A percentile compares a stretch with the other conserved stretches of the same genome.
These are phyloP conservation scores for Venustampulla echinocandica DNA, from an alignment of 495 filamentous ascomycete genomes.

Conservation along the genomic window DNA sequence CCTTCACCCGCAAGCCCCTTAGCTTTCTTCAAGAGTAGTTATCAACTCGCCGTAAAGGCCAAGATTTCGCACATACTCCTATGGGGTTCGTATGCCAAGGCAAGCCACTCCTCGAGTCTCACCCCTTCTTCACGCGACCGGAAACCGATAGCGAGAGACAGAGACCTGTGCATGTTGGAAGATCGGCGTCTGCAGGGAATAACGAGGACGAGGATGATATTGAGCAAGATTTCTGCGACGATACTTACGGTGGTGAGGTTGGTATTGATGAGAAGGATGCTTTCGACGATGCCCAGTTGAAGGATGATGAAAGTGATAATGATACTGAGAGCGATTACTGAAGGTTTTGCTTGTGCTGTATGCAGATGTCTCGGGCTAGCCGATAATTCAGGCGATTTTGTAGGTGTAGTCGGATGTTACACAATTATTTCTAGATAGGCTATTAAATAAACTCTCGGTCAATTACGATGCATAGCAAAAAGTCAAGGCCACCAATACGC, in stretches of 20 bases:
- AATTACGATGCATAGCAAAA: too few species aligned
- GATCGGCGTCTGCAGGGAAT: not conserved
- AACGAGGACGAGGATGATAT: not conserved
- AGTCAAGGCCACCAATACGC: too few species aligned
- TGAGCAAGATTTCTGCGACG: not conserved
- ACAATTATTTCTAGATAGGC: too few species aligned
- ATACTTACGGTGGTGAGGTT: not conserved
- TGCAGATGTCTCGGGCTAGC: too few species aligned
- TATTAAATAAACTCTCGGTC: too few species aligned
- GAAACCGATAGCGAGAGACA: too few species aligned
- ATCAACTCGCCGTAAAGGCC: conserved; percentile 37
- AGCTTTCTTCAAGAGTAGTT: conserved; percentile 44
- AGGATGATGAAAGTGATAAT: not conserved
- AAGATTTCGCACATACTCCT: conserved; percentile 43
- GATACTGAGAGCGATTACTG: not conserved
- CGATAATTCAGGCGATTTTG: too few species aligned
- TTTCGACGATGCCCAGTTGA: not conserved
- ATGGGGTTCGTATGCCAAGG: conserved; percentile 46
- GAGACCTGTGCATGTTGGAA: not conserved
- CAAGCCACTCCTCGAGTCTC: conserved; percentile 24
- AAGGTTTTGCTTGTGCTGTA: too few species aligned
- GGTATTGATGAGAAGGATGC: not conserved
- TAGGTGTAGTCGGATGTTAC: too few species aligned
- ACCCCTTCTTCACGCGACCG: conserved; percentile 31
- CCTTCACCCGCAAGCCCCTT: conserved; percentile 3